Evolutionary conservation across 768 basidiomycete genomes (phyloP), one percentile per base, ranked within the genome.

Genomic region (Pluteus cervinus): DNA sequence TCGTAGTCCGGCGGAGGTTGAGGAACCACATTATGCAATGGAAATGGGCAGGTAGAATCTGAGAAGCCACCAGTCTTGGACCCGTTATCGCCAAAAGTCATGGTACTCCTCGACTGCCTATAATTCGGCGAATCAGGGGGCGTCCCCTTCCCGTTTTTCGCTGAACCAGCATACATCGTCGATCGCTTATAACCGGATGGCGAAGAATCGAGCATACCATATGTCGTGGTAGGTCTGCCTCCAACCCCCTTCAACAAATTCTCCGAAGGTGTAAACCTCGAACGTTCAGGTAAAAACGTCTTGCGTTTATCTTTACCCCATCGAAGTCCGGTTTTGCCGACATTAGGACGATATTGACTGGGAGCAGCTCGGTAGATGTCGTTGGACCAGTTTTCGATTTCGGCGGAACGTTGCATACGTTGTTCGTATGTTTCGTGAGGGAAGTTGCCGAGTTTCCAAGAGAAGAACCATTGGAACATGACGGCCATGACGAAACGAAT

Each of bases 401-500:
- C 88, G 16, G 76, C 75, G 2, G 85, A 80, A 16, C 94, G 81
- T 43, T 80, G 78, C 81, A 90, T 90, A 10, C 93, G 77, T 55
- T 98, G 78, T 55, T 88, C 82, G 55, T 92, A 90, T 11, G 90
- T 89, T 63, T 99, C 96, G 25, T 77, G 74, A 44, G 86, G 84
- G 72, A 94, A 98, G 46, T 87, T 85, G 33, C 96, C 96, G 28
- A 99, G 71, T 52, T 80, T 80, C 82, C 87, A 91, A n/a, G 86
- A 90, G 58, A 88, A 85, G 75, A 97, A 98, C 96, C 96, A 99
- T 17, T 86, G 75, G 62, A 98, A 99, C 57, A 94, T 71, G 54
- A 96, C 87, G 32, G 96, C 96, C 91, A 98, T 94, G 49, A 75
- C 68, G 65, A 98, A 99, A 24, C 91, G 87, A 57, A 96, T 91